These are phyloP conservation scores for Gossypium davidsonii DNA, from an alignment of 441 rosid genomes.

Conservation along the genomic window DNA sequence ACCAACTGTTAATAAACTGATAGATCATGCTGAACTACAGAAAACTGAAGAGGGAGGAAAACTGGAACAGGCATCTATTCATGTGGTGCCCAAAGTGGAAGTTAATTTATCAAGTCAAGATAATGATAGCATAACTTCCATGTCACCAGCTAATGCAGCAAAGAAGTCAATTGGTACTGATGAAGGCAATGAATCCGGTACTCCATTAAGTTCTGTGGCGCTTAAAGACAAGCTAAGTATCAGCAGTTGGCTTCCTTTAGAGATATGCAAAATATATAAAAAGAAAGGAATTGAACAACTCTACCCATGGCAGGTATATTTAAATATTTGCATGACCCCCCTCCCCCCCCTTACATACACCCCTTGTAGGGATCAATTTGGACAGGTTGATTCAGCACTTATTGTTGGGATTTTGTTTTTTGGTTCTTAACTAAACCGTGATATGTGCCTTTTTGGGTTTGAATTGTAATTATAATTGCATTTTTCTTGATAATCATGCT, in stretches of 20 bases:
- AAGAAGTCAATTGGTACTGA: slow-evolving; percentile 28
- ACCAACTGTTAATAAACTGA: slow-evolving; percentile 21
- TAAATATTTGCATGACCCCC: neutral
- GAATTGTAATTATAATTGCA: slow-evolving; percentile 4
- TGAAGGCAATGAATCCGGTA: slow-evolving; percentile 46
- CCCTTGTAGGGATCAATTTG: neutral
- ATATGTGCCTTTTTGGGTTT: neutral
- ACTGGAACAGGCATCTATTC: slow-evolving; percentile 14
- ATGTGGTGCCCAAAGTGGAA: slow-evolving; percentile 25
- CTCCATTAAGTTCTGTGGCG: slow-evolving; percentile 60
- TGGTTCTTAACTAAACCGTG: neutral
- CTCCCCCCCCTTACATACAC: too few species aligned
- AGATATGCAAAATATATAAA: slow-evolving; percentile 64
- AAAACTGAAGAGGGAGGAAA: slow-evolving; percentile 29
- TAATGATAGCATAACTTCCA: slow-evolving; percentile 24
- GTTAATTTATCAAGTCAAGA: slow-evolving; percentile 27
- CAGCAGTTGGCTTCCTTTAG: slow-evolving; percentile 80
- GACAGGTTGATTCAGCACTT: neutral
- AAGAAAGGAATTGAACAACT: slow-evolving; percentile 79
- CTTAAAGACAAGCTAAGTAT: slow-evolving; percentile 47
- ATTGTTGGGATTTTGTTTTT: neutral
- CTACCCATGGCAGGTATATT: slow-evolving; percentile 89
- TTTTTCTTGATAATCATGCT: neutral
- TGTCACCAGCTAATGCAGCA: slow-evolving; percentile 27
- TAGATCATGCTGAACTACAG: slow-evolving; percentile 19